Evolutionary conservation across 768 basidiomycete species (phyloP).

Genomic region (Serpula lacrymans): DNA sequence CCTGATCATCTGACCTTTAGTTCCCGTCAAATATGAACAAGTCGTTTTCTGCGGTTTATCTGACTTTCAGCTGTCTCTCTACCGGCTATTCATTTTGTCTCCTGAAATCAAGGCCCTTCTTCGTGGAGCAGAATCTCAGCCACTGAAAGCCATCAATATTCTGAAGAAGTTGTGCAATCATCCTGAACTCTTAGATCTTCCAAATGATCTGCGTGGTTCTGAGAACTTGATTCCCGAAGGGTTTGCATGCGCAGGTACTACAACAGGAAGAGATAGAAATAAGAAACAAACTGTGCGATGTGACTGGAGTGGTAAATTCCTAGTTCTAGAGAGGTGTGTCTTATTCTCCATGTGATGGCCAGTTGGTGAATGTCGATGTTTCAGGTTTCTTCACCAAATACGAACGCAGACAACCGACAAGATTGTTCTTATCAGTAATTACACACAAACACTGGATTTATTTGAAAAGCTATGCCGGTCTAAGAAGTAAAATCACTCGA

Average conservation of each 20-base stretch:
- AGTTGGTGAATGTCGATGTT: not conserved
- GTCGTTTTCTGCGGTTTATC: constrained; percentile 91
- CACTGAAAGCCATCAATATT: constrained; percentile 93
- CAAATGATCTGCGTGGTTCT: constrained; percentile 78
- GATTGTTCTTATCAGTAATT: constrained; percentile 95
- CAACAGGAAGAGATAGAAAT: constrained; percentile 38
- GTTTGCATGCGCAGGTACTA: constrained; percentile 53
- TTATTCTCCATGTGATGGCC: not conserved
- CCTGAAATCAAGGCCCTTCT: constrained; percentile 90
- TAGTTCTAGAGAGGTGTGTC: constrained; percentile 83
- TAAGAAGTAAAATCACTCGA: constrained; percentile 71
- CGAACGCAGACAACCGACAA: constrained; percentile 84
- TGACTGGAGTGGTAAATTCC: constrained; percentile 89
- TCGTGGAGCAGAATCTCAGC: constrained; percentile 84
- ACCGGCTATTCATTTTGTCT: constrained; percentile 87
- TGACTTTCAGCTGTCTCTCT: constrained; percentile 78
- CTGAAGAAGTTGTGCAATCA: constrained; percentile 96
- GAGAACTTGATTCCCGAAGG: constrained; percentile 80
- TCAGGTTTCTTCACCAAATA: constrained; percentile 82
- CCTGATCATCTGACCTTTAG: constrained; percentile 38
- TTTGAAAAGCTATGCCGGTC: constrained; percentile 85
- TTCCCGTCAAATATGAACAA: constrained; percentile 98
- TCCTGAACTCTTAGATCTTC: constrained; percentile 84
- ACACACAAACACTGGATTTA: constrained; percentile 91
- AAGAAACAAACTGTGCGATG: constrained; percentile 56